phyloP scores from a whole-genome alignment of 1,284 basidiomycete genomes.

The Ceratobasidium theobromae region DNA sequence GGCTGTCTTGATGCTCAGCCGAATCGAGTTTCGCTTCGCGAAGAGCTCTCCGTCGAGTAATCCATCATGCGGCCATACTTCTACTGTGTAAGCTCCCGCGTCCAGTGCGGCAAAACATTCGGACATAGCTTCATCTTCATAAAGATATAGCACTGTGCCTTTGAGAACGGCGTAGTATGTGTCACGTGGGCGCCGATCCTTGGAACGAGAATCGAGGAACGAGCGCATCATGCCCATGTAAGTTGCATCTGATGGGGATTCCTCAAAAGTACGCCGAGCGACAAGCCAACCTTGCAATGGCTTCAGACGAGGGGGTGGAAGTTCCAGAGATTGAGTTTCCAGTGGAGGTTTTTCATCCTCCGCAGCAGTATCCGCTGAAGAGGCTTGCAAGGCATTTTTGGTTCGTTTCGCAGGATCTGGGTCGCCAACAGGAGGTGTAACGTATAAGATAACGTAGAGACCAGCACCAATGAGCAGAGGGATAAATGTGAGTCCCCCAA shows the following conservation, averaged over 20 bases:
- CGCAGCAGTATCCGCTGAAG: background rate
- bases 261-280: conserved; percentile 77
- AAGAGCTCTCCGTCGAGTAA: conserved; percentile 83
- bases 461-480: conserved; percentile 58
- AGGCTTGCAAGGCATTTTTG: conserved; percentile 40
- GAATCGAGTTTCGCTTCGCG: conserved; percentile 83
- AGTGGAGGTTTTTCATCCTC: conserved; percentile 16
- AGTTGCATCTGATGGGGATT: conserved; percentile 57
- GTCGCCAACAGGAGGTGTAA: conserved; percentile 72
- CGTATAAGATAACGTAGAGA: conserved; percentile 63
- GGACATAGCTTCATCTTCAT: conserved; percentile 84
- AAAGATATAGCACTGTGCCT: conserved; percentile 84
- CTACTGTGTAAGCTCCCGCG: conserved; percentile 67
- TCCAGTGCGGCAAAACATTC: conserved; percentile 87
- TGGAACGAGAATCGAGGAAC: conserved; percentile 72
- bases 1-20: conserved; percentile 58
- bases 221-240: conserved; percentile 69
- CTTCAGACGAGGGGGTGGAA: conserved; percentile 39
- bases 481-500: conserved; percentile 85
- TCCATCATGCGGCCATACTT: conserved; percentile 66
- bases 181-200: conserved; percentile 82
- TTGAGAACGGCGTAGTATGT: conserved; percentile 88
- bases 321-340: background rate
- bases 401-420: conserved; percentile 50
- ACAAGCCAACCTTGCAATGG: conserved; percentile 83